A percentile compares a stretch with the other conserved stretches of the same genome.
These are phyloP conservation scores for Aureoboletus auriporus DNA, from an alignment of 768 basidiomycete genomes.

Conservation along the genomic window DNA sequence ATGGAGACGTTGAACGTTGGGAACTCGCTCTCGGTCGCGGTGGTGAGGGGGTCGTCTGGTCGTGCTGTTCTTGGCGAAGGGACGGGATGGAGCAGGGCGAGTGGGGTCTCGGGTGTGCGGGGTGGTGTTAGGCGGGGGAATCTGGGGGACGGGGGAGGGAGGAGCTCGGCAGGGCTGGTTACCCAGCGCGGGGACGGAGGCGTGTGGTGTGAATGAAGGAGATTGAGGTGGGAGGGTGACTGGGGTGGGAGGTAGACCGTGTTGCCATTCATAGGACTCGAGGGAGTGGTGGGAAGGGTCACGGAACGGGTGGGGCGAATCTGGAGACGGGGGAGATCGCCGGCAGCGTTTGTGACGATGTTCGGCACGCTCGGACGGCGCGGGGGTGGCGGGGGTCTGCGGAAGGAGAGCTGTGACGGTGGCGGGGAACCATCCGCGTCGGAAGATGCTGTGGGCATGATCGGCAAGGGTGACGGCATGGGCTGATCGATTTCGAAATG, in stretches of 20 bases:
- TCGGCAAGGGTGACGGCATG: conserved; percentile 48
- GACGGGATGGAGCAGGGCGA: conserved; percentile 15
- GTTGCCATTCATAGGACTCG: conserved; percentile 17
- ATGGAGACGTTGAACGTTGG: conserved; percentile 80
- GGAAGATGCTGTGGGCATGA: conserved; percentile 47
- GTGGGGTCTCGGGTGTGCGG: conserved; percentile 37
- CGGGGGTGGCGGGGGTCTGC: conserved; percentile 41
- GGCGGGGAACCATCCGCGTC: conserved; percentile 61
- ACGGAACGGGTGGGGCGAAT: conserved; percentile 58
- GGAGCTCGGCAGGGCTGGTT: conserved; percentile 33
- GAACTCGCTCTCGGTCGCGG: conserved; percentile 41
- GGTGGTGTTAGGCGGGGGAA: conserved; percentile 31
- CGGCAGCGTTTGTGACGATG: conserved; percentile 55
- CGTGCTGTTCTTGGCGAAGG: conserved; percentile 64
- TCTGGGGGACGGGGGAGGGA: conserved; percentile 31
- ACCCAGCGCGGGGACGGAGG: conserved; percentile 48
- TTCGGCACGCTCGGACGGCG: conserved; percentile 62
- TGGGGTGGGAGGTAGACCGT: conserved; percentile 28
- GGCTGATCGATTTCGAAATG: conserved; percentile 58
- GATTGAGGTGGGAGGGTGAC: conserved; percentile 60
- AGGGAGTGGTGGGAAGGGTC: conserved; percentile 49
- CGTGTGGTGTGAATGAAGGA: conserved; percentile 56
- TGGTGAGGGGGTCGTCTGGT: conserved; percentile 39
- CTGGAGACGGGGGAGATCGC: conserved; percentile 55
- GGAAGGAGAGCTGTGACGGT: conserved; percentile 58